Percentiles rank a stretch among this genome's conserved stretches.
These are phyloP conservation scores for Ogataea nakhonphanomensis DNA, from an alignment of 805 yeast species.

Conservation along the genomic window DNA sequence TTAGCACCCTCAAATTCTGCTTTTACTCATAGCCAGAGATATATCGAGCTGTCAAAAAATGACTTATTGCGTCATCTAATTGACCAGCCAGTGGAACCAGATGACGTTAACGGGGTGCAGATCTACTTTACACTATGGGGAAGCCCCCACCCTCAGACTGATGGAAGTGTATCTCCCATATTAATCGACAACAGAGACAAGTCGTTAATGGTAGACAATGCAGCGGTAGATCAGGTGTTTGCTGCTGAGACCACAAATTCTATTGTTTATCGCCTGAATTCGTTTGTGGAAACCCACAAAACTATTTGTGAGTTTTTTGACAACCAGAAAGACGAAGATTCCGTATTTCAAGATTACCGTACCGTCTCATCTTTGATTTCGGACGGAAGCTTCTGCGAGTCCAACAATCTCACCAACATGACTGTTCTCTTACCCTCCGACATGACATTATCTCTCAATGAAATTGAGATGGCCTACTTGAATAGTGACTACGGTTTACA, in stretches of 20 bases:
- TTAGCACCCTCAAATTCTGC: slow-evolving; percentile 83
- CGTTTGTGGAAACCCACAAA: slow-evolving; percentile 38
- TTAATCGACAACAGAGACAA: slow-evolving; percentile 33
- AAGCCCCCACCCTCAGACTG: slow-evolving; percentile 21
- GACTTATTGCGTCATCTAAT: slow-evolving; percentile 34
- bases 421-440: slow-evolving; percentile 51
- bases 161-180: slow-evolving; percentile 30
- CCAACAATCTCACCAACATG: slow-evolving; percentile 26
- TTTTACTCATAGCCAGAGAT: slow-evolving; percentile 33
- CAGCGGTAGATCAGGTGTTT: slow-evolving; percentile 51
- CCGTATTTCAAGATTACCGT: slow-evolving; percentile 17
- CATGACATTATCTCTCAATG: slow-evolving; percentile 33
- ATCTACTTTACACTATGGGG: slow-evolving; percentile 24
- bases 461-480: slow-evolving; percentile 46
- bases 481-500: slow-evolving; percentile 26
- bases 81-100: slow-evolving; percentile 29
- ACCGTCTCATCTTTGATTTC: slow-evolving; percentile 20
- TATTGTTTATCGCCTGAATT: slow-evolving; percentile 61
- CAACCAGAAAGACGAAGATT: slow-evolving; percentile 11
- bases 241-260: slow-evolving; percentile 62
- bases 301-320: slow-evolving; percentile 36
- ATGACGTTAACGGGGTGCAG: slow-evolving; percentile 29
- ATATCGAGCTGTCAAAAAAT: slow-evolving; percentile 11
- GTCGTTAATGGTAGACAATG: slow-evolving; percentile 36
- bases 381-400: slow-evolving; percentile 19